These are phyloP conservation scores for Vigna mungo DNA, from an alignment of 306 rosid species.

Conservation along the genomic window DNA sequence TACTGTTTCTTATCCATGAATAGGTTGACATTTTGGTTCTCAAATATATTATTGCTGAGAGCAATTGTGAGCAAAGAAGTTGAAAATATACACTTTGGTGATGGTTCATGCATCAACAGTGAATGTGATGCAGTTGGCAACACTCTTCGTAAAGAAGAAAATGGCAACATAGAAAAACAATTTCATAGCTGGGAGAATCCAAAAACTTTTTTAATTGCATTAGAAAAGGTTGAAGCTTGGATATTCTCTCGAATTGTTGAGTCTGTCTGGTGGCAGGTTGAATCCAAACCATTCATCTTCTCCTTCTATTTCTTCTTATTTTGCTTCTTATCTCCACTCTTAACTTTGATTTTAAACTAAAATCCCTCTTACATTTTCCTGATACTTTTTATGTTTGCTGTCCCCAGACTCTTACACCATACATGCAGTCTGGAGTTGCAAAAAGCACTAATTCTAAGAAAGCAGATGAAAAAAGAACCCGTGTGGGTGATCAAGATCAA, in stretches of 20 bases:
- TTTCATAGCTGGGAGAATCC: constrained; percentile 66
- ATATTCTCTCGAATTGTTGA: constrained; percentile 89
- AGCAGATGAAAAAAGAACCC: constrained; percentile 55
- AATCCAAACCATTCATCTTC: constrained; percentile 29
- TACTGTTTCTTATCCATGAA: constrained; percentile 44
- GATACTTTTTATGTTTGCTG: constrained; percentile 49
- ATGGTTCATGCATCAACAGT: constrained; percentile 37
- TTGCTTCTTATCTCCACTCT: constrained; percentile 21
- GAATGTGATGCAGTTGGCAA: constrained; percentile 38
- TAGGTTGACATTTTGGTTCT: constrained; percentile 96
- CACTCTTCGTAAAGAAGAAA: constrained; percentile 40
- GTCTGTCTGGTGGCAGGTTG: constrained; percentile 98
- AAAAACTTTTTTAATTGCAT: constrained; percentile 56
- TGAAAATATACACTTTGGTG: constrained; percentile 43
- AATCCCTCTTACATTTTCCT: constrained; percentile 27
- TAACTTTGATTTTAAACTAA: constrained; percentile 38
- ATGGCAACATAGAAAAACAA: constrained; percentile 46
- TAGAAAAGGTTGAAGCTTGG: constrained; percentile 90
- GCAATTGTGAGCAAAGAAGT: constrained; percentile 63
- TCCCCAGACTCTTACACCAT: constrained; percentile 83
- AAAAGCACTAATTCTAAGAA: constrained; percentile 69
- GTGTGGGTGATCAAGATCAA: constrained; percentile 71
- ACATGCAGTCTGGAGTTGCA: constrained; percentile 84
- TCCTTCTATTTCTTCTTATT: constrained; percentile 33
- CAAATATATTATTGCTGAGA: constrained; percentile 78